Base-by-base conservation (phyloP, 1,284 basidiomycete species). In the Vanrija sp. region DNA sequence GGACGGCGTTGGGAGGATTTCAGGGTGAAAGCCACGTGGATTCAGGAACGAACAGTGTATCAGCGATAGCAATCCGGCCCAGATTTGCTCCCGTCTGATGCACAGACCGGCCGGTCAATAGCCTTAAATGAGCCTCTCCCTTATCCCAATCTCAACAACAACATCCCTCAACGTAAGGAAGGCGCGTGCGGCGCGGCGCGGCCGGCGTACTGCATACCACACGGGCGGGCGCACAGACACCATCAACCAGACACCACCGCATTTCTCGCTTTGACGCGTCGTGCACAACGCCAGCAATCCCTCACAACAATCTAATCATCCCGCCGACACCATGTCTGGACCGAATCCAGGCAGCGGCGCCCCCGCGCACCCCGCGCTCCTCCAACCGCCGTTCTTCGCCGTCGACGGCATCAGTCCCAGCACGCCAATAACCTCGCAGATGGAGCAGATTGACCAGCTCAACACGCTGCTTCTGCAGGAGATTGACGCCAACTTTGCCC, bases 381-480 rank as follows among this genome's bases (percentile, higher is more conserved):
- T 70, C 6, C 51, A 64, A 21, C 68, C 69, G 2, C 75, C 75
- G 2, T 77, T 76, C 65, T 74, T 64, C 52, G 39, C 80, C 38
- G 82, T 93, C 7, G 85, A 86, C 6, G 89, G 89, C 0, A 82
- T 93, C 49, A 86, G 91, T 65, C 85, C 84, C 1, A 80, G 79
- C 9, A 85, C 88, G 14, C 82, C 91, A 25, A 81, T 88, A 87
- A 93, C 80, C 39, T 64, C 68, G 19, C 75, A 78, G 57, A 87
- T 93, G 55, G 91, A 96, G 72, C 91, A 94, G 77, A 90, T 96
- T 58, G 93, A 97, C 76, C 93, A 95, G 73, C 82, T 95, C 65
- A 96, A 96, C 65, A 96, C 93, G 1, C 81, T 95, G 48, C 73
- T 78, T 26, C 63, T 76, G 6, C 78, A 96, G 85, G 89, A 94